Percentiles rank a stretch among this genome's conserved stretches.
Evolutionary conservation across 768 basidiomycete genomes (phyloP).

Genomic region (Boletus fagicola): DNA sequence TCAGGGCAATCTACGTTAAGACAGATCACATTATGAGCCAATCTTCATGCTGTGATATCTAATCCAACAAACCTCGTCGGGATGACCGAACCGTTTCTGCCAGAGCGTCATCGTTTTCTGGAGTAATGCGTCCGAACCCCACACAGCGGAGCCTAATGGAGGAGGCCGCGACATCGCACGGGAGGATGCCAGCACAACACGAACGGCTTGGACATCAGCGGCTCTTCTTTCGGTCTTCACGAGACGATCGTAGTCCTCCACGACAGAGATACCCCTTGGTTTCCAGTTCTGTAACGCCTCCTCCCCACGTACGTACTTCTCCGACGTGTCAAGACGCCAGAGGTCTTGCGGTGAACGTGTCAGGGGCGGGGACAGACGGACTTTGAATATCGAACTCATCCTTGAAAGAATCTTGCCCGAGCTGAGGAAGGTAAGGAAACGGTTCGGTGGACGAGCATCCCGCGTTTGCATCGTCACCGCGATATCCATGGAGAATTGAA

Average conservation of each 20-base stretch:
- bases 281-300: conserved; percentile 82
- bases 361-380: conserved; percentile 78
- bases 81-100: conserved; percentile 79
- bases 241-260: conserved; percentile 82
- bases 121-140: conserved; percentile 67
- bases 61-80: conserved; percentile 58
- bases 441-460: conserved; percentile 81
- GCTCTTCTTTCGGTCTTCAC: conserved; percentile 68
- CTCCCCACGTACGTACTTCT: conserved; percentile 93
- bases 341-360: conserved; percentile 86
- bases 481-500: conserved; percentile 87
- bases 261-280: conserved; percentile 82
- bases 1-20: conserved; percentile 67
- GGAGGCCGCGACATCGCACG: conserved; percentile 44
- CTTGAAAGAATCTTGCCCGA: conserved; percentile 75
- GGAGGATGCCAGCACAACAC: conserved; percentile 65
- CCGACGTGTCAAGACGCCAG: conserved; percentile 92
- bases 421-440: conserved; percentile 71
- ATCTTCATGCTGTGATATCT: background rate
- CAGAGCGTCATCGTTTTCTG: conserved; percentile 71
- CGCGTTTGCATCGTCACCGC: conserved; percentile 81
- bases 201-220: conserved; percentile 88
- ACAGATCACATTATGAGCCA: conserved; percentile 12
- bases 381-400: conserved; percentile 79
- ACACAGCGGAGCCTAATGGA: conserved; percentile 50